Conservation (phyloP, 345 rosid species). For the Rubroshorea leprosula region DNA sequence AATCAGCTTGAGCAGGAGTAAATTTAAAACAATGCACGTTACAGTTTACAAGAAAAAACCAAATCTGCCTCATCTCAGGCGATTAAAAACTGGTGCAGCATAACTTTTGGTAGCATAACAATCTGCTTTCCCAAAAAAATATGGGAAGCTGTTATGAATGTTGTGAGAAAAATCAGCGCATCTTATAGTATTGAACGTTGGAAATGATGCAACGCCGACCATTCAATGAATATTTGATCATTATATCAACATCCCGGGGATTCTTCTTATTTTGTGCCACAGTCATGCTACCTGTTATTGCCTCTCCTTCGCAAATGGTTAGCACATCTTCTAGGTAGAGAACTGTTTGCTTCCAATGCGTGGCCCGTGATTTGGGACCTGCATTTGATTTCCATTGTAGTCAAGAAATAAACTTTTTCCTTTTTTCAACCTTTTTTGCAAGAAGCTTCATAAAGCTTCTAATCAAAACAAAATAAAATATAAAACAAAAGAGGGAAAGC, state of each 20-base stretch:
- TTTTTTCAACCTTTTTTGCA: no score
- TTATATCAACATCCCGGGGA: constrained; percentile 87
- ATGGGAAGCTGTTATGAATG: no score
- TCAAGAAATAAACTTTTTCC: no score
- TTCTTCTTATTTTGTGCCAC: constrained; percentile 84
- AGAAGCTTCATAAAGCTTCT: background rate
- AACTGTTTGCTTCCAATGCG: constrained; percentile 98
- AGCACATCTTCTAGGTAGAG: constrained; percentile 87
- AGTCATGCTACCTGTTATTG: constrained; percentile 77
- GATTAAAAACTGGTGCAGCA: no score
- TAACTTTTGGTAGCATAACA: no score
- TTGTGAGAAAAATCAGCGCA: constrained; percentile 57
- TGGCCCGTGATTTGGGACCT: constrained; percentile 73
- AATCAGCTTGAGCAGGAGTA: no score
- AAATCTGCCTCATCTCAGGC: no score
- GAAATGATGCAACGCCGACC: constrained; percentile 61
- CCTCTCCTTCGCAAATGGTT: constrained; percentile 90
- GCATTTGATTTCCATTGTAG: constrained; percentile 20
- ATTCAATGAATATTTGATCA: constrained; percentile 59
- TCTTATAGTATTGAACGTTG: constrained; percentile 64
- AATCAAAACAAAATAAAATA: background rate
- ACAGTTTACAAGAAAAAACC: no score
- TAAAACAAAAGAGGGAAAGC: constrained; percentile 8
- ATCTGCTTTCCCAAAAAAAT: no score
- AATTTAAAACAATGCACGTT: no score